Base-by-base conservation (phyloP, 2,329 filamentous ascomycete species). In the Trematosphaeria pertusa region DNA sequence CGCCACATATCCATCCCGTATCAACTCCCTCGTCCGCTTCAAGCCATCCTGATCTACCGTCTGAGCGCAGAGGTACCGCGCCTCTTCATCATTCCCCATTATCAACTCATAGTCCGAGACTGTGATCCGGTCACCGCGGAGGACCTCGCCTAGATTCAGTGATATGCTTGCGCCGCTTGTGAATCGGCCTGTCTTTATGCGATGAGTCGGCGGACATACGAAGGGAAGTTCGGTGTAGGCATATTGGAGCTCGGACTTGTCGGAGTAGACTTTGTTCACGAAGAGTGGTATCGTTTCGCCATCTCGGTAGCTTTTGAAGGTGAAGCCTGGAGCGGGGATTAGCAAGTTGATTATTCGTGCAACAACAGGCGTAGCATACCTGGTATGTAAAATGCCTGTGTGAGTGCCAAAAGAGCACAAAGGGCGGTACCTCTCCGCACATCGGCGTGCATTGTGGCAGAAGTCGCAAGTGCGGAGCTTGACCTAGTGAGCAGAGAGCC, bases 191-290 rank as follows among this genome's bases (percentile, higher is more conserved):
- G 81, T 79, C 57, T 84, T 83, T 53, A 77, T 80, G 52, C 83
- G 79, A 38, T 88, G 88, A 7, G 85, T 88, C 1, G 89, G 87
- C 9, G 88, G 88, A 65, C 90, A 95, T 43, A 93, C 88, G 69
- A 95, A 96, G 6, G 91, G 90, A 1, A 95, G 84, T 61, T 94
- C 88, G 69, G 87, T 89, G 76, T 93, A 96, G 58, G 90, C 90
- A 82, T 91, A 95, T 71, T 95, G 90, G n/a, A 96, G 78, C 69
- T 94, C 87, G 6, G 89, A 94, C 62, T 89, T 86, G 73, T 95
- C 91, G 44, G 90, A 95, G 73, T 92, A 95, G 61, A 92, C 86
- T 72, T 96, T 96, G 77, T 96, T 96, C 56, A 94, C 88, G 45
- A 93, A 85, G n/a, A 96, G 79, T 1, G 91, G 90, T 30, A 96